Evolutionary conservation across 805 yeast species (phyloP), one percentile per base, ranked within the genome.

Genomic region (Candida nemodendra): DNA sequence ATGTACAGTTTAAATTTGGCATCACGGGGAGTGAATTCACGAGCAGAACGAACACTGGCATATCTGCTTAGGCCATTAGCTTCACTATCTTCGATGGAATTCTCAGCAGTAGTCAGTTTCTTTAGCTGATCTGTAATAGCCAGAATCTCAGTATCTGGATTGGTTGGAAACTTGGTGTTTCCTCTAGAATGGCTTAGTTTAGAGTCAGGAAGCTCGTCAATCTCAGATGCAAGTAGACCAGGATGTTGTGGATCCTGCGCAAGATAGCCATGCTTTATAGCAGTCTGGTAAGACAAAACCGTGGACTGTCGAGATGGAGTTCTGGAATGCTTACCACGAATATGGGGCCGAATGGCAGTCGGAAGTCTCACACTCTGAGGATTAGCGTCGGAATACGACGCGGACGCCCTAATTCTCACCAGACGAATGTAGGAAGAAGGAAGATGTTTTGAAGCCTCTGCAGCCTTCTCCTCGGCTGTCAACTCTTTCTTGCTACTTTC

Each of bases 141-240:
- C 18, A 61, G 39, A 2, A 61, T 51, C 32, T 53, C 57, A 1
- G 66, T 62, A 34, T 60, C 64, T 4, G 65, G 62, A 32, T 59
- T 58, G 5, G 52, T 44, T 3, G 64, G 64, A 14, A 50, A 41
- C 39, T 52, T 59, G 4, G 62, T 57, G 29, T 48, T 51, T 2
- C 53, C 55, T 8, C 41, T 42, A 1, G 50, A 39, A 34, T 60
- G 64, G 12, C 61, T 49, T 39, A 51, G 39, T 13, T 54, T 60
- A 11, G 65, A 61, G 41, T 61, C 63, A 1, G 65, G 65, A 19
- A 59, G 41, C 40, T 78, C 86, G 45, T 81, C 90, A 25, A 84
- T 80, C 56, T 84, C 93, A 17, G 83, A 75, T 2, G 90, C 91
- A 42, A 84, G 65, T 61, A 84, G 68, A 33, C 93, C 69, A 46